A percentile compares a stretch with the other conserved stretches of the same genome.
These are phyloP conservation scores for Trypanosoma cruzi DNA, from an alignment of 208 protist genomes.

Conservation along the genomic window DNA sequence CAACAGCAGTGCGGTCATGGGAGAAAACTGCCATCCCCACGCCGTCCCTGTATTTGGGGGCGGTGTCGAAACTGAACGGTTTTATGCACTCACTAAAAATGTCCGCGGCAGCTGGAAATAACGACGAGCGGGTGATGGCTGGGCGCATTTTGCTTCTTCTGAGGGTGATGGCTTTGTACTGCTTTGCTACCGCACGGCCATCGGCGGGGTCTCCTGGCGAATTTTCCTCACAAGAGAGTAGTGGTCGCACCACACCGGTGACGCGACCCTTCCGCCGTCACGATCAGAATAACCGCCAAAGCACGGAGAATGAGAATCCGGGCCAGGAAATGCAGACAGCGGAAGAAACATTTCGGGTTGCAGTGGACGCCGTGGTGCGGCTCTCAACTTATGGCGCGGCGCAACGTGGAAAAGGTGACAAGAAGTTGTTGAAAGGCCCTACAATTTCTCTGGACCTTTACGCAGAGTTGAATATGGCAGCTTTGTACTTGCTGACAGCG, in stretches of 20 bases:
- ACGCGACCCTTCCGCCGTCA: slow-evolving; percentile 26
- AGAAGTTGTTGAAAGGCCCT: neutral
- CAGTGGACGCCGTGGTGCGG: slow-evolving; percentile 21
- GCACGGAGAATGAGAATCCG: slow-evolving; percentile 5
- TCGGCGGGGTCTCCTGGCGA: slow-evolving; percentile 24
- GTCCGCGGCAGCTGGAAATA: neutral
- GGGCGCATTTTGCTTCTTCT: slow-evolving; percentile 25
- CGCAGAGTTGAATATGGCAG: slow-evolving; percentile 39
- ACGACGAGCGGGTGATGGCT: neutral
- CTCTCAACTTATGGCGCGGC: slow-evolving; percentile 23
- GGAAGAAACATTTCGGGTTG: slow-evolving; percentile 27
- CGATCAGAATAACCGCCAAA: neutral
- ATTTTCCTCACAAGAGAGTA: slow-evolving; percentile 9
- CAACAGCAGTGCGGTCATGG: neutral
- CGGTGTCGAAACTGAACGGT: slow-evolving; percentile 14
- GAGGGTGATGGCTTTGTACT: slow-evolving; percentile 56
- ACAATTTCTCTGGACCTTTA: neutral
- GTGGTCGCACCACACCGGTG: slow-evolving; percentile 13
- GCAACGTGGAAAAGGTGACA: neutral
- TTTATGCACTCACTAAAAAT: slow-evolving; percentile 16
- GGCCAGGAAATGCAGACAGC: slow-evolving; percentile 14
- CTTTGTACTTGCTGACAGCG: slow-evolving; percentile 46
- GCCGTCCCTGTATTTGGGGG: slow-evolving; percentile 2
- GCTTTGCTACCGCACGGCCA: slow-evolving; percentile 42
- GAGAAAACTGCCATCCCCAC: slow-evolving; percentile 11